Conservation (phyloP, 768 basidiomycete genomes). For the Russula olivacea region DNA sequence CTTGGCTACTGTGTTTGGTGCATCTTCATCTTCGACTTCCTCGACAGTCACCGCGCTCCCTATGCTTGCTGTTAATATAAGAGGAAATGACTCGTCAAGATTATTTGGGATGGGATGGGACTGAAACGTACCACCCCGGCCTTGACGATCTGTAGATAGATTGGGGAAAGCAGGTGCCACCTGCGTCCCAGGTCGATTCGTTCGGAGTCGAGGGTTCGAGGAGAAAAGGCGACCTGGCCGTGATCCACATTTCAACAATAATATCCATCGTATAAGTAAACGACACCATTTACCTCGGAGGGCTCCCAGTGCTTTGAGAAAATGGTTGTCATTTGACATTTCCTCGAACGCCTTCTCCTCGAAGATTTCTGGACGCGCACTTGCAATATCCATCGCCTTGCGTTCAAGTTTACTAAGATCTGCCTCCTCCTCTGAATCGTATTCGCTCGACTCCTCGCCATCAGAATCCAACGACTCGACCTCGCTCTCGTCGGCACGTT, state of each 20-base stretch:
- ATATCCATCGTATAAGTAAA: not conserved
- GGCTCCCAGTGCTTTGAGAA: constrained; percentile 69
- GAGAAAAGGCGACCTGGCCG: constrained; percentile 59
- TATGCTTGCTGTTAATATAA: constrained; percentile 22
- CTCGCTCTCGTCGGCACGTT: constrained; percentile 35
- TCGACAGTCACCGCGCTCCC: constrained; percentile 53
- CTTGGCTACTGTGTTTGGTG: constrained; percentile 33
- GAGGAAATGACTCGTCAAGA: not conserved
- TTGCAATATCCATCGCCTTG: constrained; percentile 68
- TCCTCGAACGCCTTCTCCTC: constrained; percentile 47
- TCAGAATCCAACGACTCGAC: constrained; percentile 37
- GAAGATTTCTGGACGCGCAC: constrained; percentile 51
- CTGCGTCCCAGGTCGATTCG: constrained; percentile 11
- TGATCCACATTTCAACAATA: not conserved
- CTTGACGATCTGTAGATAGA: not conserved
- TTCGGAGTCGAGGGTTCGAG: constrained; percentile 16
- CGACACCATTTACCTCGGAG: constrained; percentile 53
- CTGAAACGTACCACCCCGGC: not conserved
- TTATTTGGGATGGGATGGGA: not conserved
- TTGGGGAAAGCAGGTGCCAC: not conserved
- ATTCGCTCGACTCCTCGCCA: constrained; percentile 38
- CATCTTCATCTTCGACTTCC: constrained; percentile 69
- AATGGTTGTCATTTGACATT: constrained; percentile 64
- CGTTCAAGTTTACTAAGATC: constrained; percentile 52
- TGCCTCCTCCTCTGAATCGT: constrained; percentile 67